Evolutionary conservation across 1,284 basidiomycete genomes (phyloP), one percentile per base, ranked within the genome.

Genomic region (Kwoniella shivajii): DNA sequence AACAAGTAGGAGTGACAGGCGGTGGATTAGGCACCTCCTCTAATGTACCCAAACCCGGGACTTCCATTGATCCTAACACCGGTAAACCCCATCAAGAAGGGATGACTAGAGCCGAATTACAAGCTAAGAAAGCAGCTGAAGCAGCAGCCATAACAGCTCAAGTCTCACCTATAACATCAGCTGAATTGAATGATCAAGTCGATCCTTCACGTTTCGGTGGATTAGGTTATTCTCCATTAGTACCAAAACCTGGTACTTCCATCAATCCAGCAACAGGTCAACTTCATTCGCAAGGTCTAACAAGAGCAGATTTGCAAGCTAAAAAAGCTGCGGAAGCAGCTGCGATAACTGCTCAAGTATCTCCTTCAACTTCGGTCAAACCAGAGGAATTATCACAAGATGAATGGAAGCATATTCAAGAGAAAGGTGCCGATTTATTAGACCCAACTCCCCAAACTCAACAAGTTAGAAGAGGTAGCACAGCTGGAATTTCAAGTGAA

Each of bases 41-140:
- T 18, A 60, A 64, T 54, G 69, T 69, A 3, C 67, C 59, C 11
- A 37, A 49, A 31, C 59, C 62, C 13, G 62, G 56, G 1, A 53
- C 55, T 2, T 50, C 50, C 14, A 59, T 60, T 30, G 47, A 56
- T 44, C 45, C 60, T 2, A 33, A 45, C 10, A 59, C 55, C 6
- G 70, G 58, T 29, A 54, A 60, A 42, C 72, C 67, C 7, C 63
- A 69, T 50, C 61, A 59, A 1, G 71, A 71, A 3, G 73, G 72
- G 10, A 45, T 73, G 16, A 74, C 74, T 9, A 59, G 69, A 18
- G 69, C 66, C 6, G 68, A 76, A 56, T 62, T 76, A n/a, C 65
- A 68, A 9, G 65, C 58, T 10, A 68, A 67, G 60, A 59, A 57
- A 26, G 68, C 65, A 13, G 54, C 41, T 6, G 60, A 63, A 43